Conservation (phyloP, 331 rosid genomes). For the Rhamnella rubrinervis region DNA sequence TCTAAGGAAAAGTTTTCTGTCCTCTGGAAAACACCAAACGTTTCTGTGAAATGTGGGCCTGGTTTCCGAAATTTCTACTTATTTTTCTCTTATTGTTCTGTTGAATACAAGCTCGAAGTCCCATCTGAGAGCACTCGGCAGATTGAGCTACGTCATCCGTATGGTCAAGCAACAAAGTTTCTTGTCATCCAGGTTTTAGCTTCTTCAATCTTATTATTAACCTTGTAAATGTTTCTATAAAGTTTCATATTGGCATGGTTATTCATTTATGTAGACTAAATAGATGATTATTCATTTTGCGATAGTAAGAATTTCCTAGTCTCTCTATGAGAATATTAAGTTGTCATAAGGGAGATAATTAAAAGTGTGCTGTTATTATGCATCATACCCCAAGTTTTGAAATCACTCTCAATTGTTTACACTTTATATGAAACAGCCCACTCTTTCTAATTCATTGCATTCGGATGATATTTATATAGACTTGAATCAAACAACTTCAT, state of each 20-base stretch:
- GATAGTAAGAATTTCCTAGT: no score
- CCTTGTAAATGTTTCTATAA: neutral
- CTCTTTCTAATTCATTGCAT: neutral
- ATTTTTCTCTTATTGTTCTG: neutral
- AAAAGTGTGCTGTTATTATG: no score
- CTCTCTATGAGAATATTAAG: no score
- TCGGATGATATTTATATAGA: no score
- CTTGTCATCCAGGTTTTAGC: no score
- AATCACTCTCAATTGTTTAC: no score
- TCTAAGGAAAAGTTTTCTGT: conserved; percentile 15
- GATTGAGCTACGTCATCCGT: conserved; percentile 22
- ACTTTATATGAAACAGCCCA: no score
- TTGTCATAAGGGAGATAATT: no score
- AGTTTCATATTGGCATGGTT: neutral
- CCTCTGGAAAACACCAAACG: conserved; percentile 24
- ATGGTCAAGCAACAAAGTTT: neutral
- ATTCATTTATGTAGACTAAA: neutral
- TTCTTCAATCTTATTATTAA: no score
- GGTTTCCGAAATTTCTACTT: conserved; percentile 18
- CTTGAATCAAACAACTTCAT: neutral
- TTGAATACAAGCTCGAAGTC: conserved; percentile 23
- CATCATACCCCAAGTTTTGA: no score
- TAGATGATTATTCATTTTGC: no score
- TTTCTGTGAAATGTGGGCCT: conserved; percentile 11
- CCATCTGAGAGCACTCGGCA: conserved; percentile 20